Conservation (phyloP, 2,329 filamentous ascomycete genomes). For the Fulvia fulva region DNA sequence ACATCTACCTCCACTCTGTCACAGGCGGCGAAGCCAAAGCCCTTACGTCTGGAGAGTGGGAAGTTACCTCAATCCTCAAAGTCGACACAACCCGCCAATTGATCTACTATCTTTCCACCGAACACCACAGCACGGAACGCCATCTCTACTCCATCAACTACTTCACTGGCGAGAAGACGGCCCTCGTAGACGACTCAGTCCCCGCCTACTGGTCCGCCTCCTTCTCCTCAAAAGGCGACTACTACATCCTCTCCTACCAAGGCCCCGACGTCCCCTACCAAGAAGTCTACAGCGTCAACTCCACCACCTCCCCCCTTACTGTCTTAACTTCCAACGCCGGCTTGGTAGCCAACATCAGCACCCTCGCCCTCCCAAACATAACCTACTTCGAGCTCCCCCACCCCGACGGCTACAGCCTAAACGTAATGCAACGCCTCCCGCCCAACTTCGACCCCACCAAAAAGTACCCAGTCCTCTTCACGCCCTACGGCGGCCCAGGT, state of each 20-base stretch:
- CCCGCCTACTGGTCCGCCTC: constrained; percentile 61
- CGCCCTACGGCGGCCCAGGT: constrained; percentile 64
- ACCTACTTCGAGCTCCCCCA: constrained; percentile 61
- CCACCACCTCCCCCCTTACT: constrained; percentile 50
- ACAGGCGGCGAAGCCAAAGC: constrained; percentile 48
- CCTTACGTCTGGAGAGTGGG: constrained; percentile 55
- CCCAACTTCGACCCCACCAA: constrained; percentile 59
- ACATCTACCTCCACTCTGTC: constrained; percentile 62
- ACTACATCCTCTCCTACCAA: constrained; percentile 62
- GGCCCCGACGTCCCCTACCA: constrained; percentile 68
- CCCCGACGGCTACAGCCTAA: constrained; percentile 58
- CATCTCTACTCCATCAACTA: constrained; percentile 66
- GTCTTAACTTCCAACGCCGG: constrained; percentile 59
- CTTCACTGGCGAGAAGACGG: constrained; percentile 49
- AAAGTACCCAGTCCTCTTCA: constrained; percentile 64
- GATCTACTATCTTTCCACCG: constrained; percentile 63
- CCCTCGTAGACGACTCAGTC: constrained; percentile 59
- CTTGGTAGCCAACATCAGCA: constrained; percentile 52
- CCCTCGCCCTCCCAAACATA: constrained; percentile 61
- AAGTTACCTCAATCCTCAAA: constrained; percentile 57
- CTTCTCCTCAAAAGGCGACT: constrained; percentile 59
- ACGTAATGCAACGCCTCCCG: constrained; percentile 63
- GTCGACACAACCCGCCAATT: constrained; percentile 55
- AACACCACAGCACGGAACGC: constrained; percentile 62
- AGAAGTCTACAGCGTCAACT: constrained; percentile 59